Base-by-base conservation (phyloP, 805 yeast species). In the Spathaspora gorwiae region DNA sequence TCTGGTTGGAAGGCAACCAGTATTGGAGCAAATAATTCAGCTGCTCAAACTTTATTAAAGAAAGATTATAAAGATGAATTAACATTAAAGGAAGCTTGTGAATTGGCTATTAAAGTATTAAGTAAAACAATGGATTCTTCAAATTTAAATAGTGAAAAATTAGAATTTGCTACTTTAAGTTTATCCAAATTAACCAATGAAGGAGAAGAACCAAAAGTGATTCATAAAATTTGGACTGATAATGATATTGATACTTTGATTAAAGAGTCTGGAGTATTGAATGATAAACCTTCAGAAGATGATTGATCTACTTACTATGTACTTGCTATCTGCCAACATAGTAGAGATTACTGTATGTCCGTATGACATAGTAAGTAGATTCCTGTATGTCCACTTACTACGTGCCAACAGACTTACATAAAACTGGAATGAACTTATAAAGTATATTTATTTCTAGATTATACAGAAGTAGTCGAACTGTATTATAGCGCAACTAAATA, bases 1-100 rank as follows among this genome's bases (percentile, higher is more conserved):
- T 81, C 95, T 15, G 98, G 99, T 26, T 94, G 99, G 99, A 90
- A 87, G 68, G 99, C 99, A 37, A 92, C 97, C 31, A 79, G 89
- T 55, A 90, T 94, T 48, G 99, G 99, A 36, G 96, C 97, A 42
- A 94, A 94, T 70, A 90, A 89, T 52, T 80, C 96, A 7, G 90
- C 97, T 38, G 97, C 97, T 1, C 99, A 94, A 71, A 92, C 99
- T 1, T 71, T 94, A 52, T 76, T 94, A 61, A 94, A 94, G 68
- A 96, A 90, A 70, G 99, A 94, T 57, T 94, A 87, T 72, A 89
- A 86, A 62, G 92, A 87, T 55, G 94, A 86, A 46, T 66, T 88
- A 55, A 64, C 76, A 19, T 66, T 87, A 51, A 75, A 78, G 39
- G 95, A 84, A 43, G 97, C 97, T 5, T 78, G 87, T 47, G 87